These are phyloP conservation scores for Sporothrix humicola DNA, from an alignment of 2,329 filamentous ascomycete genomes.

Conservation along the genomic window DNA sequence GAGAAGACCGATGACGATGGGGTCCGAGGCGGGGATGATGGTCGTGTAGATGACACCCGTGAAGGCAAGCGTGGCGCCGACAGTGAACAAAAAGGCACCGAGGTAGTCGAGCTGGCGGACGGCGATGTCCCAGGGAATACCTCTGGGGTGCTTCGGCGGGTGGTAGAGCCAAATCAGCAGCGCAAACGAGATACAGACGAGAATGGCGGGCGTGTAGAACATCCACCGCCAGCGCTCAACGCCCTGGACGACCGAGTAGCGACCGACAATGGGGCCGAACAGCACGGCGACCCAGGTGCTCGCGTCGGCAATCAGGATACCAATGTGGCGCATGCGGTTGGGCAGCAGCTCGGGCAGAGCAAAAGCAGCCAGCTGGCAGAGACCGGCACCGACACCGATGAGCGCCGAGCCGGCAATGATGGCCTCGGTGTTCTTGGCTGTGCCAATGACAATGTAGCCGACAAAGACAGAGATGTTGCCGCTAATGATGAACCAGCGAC, in stretches of 20 bases:
- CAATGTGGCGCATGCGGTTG: slow-evolving; percentile 55
- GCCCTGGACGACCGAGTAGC: slow-evolving; percentile 47
- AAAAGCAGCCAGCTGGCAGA: slow-evolving; percentile 53
- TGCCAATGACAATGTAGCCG: slow-evolving; percentile 48
- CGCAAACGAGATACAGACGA: slow-evolving; percentile 51
- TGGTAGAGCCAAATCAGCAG: slow-evolving; percentile 49
- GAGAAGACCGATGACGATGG: slow-evolving; percentile 46
- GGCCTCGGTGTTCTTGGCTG: slow-evolving; percentile 47
- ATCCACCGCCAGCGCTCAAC: slow-evolving; percentile 51
- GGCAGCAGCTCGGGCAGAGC: slow-evolving; percentile 54
- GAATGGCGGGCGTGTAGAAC: slow-evolving; percentile 52
- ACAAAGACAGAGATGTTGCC: slow-evolving; percentile 49
- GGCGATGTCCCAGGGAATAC: slow-evolving; percentile 44
- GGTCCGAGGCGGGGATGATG: slow-evolving; percentile 44
- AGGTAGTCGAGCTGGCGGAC: slow-evolving; percentile 48
- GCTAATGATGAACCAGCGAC: slow-evolving; percentile 52
- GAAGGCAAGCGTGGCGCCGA: slow-evolving; percentile 47
- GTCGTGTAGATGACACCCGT: slow-evolving; percentile 50
- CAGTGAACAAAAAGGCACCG: slow-evolving; percentile 47
- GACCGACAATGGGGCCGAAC: slow-evolving; percentile 52
- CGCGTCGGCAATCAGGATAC: slow-evolving; percentile 50
- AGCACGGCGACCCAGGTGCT: slow-evolving; percentile 53
- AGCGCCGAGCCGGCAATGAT: slow-evolving; percentile 50
- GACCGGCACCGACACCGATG: slow-evolving; percentile 51
- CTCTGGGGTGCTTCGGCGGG: slow-evolving; percentile 44